phyloP scores from a whole-genome alignment of 2,329 filamentous ascomycete species.

The Pestalotiopsis sp. region DNA sequence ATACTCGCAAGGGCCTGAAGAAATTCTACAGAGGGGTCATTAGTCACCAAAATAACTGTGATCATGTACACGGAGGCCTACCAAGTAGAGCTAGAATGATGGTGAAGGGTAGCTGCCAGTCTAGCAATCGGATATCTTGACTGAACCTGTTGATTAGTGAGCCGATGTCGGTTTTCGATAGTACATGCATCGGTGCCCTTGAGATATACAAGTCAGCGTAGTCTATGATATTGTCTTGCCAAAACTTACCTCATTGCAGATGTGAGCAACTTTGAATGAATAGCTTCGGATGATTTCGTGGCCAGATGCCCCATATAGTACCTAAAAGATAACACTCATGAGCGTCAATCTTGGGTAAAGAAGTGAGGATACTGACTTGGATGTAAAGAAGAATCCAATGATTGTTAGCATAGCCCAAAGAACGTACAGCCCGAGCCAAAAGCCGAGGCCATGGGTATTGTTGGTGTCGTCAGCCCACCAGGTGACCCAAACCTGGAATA shows the following conservation, averaged over 20 bases:
- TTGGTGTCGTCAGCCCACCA: not conserved
- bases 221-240: not conserved
- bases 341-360: not conserved
- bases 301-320: not conserved
- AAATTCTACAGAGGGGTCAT: conserved; percentile 27
- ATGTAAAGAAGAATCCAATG: not conserved
- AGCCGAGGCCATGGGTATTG: not conserved
- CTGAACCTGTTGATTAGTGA: conserved; percentile 45
- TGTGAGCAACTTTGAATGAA: not conserved
- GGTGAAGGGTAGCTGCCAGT: conserved; percentile 41
- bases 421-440: not conserved
- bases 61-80: not conserved
- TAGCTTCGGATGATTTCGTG: not conserved
- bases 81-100: conserved; percentile 23
- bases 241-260: conserved; percentile 1
- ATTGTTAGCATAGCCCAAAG: not conserved
- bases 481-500: not conserved
- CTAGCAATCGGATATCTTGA: conserved; percentile 45
- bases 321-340: not conserved
- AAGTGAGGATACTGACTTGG: not conserved
- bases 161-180: conserved; percentile 40
- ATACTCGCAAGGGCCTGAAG: conserved; percentile 36
- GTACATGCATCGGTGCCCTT: conserved; percentile 38
- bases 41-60: not conserved
- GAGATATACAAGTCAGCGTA: not conserved